These are phyloP conservation scores for Dendrobium nobile DNA, from an alignment of 106 monocot genomes.

Conservation along the genomic window DNA sequence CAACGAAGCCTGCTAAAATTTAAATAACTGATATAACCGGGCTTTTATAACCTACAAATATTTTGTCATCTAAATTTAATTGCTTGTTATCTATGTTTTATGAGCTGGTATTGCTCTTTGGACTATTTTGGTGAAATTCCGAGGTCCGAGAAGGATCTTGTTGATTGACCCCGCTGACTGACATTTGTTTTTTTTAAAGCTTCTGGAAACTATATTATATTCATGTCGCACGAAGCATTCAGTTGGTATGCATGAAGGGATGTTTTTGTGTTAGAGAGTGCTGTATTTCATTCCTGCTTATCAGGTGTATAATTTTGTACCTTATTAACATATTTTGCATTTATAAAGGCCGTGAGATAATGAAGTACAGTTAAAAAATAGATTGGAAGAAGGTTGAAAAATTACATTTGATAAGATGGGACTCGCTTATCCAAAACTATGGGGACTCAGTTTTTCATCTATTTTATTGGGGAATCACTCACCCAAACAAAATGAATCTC, in stretches of 20 bases:
- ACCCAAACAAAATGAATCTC: too few relatives aligned
- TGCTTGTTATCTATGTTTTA: too few relatives aligned
- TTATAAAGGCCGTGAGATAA: background rate
- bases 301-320: background rate
- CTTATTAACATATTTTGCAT: background rate
- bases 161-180: background rate
- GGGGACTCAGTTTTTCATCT: too few relatives aligned
- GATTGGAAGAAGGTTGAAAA: background rate
- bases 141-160: background rate
- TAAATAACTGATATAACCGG: background rate
- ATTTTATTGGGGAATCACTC: too few relatives aligned
- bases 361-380: background rate
- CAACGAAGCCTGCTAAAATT: too few relatives aligned
- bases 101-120: background rate
- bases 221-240: background rate
- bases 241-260: background rate
- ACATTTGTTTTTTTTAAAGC: background rate
- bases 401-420: too few relatives aligned
- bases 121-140: background rate
- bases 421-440: too few relatives aligned
- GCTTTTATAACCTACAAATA: too few relatives aligned
- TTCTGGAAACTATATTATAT: background rate
- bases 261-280: background rate
- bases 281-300: background rate
- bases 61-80: too few relatives aligned